Percentiles rank a stretch among this genome's conserved stretches.
Evolutionary conservation across 495 filamentous ascomycete species (phyloP).

Genomic region (Pseudomonodictys pantanalensis): DNA sequence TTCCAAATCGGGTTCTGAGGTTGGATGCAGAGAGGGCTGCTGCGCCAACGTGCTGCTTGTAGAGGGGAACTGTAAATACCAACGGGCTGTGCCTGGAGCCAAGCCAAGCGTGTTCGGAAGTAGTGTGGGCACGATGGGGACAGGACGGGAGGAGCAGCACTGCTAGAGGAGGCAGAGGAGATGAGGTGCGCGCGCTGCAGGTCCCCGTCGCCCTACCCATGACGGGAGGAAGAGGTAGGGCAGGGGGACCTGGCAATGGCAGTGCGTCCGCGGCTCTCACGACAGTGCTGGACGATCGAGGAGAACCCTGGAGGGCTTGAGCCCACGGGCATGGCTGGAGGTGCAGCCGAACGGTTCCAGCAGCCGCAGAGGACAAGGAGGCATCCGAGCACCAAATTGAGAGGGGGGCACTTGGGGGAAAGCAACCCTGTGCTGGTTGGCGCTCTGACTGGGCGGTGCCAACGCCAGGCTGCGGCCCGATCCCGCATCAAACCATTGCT

Average conservation of each 20-base stretch:
- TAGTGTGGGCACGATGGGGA: neutral
- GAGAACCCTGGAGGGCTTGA: slow-evolving; percentile 25
- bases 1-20: slow-evolving; percentile 32
- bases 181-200: slow-evolving; percentile 29
- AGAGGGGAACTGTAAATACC: slow-evolving; percentile 22
- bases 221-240: neutral
- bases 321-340: slow-evolving; percentile 27
- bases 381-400: slow-evolving; percentile 17
- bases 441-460: slow-evolving; percentile 10
- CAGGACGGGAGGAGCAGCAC: neutral
- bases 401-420: too few relatives aligned
- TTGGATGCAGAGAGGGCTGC: slow-evolving; percentile 24
- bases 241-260: slow-evolving; percentile 21
- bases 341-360: slow-evolving; percentile 33
- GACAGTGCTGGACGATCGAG: slow-evolving; percentile 14
- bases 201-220: slow-evolving; percentile 9
- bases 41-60: slow-evolving; percentile 21
- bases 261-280: slow-evolving; percentile 16
- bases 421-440: slow-evolving; percentile 1
- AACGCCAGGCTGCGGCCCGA: slow-evolving; percentile 30
- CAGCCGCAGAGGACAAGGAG: slow-evolving; percentile 22
- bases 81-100: slow-evolving; percentile 28
- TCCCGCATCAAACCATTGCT: slow-evolving; percentile 25
- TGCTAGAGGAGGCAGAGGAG: slow-evolving; percentile 7
- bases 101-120: slow-evolving; percentile 12